These are phyloP conservation scores for Aspergillus tubingensis DNA, from an alignment of 2,329 filamentous ascomycete genomes.

Conservation along the genomic window DNA sequence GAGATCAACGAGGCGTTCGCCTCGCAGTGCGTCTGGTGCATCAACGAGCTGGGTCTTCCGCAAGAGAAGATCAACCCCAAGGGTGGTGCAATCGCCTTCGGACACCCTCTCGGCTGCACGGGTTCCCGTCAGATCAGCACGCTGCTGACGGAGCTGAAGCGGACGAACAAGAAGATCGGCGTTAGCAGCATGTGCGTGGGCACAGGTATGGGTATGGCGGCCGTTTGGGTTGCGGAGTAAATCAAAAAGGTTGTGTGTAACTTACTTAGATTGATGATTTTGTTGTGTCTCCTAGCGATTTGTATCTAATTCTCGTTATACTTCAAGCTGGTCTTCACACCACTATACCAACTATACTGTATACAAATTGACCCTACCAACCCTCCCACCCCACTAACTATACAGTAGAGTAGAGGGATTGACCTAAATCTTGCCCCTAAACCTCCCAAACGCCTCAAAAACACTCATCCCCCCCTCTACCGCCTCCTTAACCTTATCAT, in stretches of 20 bases:
- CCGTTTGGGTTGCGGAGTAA: slow-evolving; percentile 93
- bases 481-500: slow-evolving; percentile 64
- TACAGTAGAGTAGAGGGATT: too few species aligned
- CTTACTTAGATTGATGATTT: slow-evolving; percentile 23
- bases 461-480: slow-evolving; percentile 65
- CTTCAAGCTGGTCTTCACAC: neutral
- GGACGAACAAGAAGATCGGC: slow-evolving; percentile 81
- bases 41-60: slow-evolving; percentile 81
- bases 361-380: neutral
- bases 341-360: neutral
- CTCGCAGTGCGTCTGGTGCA: slow-evolving; percentile 90
- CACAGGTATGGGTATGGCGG: slow-evolving; percentile 97
- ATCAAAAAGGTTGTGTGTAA: slow-evolving; percentile 23
- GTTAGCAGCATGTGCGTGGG: slow-evolving; percentile 96
- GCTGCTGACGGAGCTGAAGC: slow-evolving; percentile 82
- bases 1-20: slow-evolving; percentile 99
- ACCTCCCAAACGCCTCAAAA: slow-evolving; percentile 65
- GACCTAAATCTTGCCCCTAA: slow-evolving; percentile 40
- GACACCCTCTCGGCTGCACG: slow-evolving; percentile 92
- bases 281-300: slow-evolving; percentile 10
- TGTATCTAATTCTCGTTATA: neutral
- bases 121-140: slow-evolving; percentile 93
- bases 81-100: slow-evolving; percentile 93
- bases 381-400: too few species aligned
- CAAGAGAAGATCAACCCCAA: slow-evolving; percentile 93